Conservation (phyloP, 768 basidiomycete species). For the Boletus rubroflammeus region DNA sequence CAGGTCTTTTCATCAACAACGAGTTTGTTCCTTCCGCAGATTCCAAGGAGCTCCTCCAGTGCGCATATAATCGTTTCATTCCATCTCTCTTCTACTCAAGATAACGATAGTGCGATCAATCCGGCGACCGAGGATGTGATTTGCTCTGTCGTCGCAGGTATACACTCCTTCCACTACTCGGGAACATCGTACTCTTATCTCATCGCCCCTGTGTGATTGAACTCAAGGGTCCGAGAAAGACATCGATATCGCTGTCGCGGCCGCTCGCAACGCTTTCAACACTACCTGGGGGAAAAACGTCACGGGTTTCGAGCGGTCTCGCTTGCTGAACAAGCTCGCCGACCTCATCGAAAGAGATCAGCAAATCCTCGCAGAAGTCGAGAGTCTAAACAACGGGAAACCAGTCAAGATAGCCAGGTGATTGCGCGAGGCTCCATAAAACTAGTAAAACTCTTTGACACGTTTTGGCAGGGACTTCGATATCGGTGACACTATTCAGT, state of each 20-base stretch:
- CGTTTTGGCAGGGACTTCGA: conserved; percentile 60
- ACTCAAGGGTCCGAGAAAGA: conserved; percentile 62
- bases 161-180: neutral
- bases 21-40: conserved; percentile 79
- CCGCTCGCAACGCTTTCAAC: conserved; percentile 78
- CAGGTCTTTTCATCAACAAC: conserved; percentile 90
- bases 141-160: conserved; percentile 65
- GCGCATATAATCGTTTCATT: conserved; percentile 23
- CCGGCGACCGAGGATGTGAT: conserved; percentile 77
- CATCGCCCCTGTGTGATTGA: neutral
- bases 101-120: conserved; percentile 58
- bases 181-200: neutral
- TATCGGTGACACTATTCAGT: conserved; percentile 73
- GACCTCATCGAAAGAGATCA: conserved; percentile 86
- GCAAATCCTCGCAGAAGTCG: conserved; percentile 78
- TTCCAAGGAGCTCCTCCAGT: conserved; percentile 63
- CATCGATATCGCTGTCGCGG: conserved; percentile 78
- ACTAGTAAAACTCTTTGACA: conserved; percentile 1
- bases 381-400: conserved; percentile 89
- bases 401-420: conserved; percentile 62
- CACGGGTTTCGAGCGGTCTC: conserved; percentile 77
- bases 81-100: conserved; percentile 13
- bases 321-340: conserved; percentile 79
- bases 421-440: conserved; percentile 33
- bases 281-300: conserved; percentile 89